Conservation (phyloP, 1,139 yeast genomes). For the Geotrichum citri-aurantii region DNA sequence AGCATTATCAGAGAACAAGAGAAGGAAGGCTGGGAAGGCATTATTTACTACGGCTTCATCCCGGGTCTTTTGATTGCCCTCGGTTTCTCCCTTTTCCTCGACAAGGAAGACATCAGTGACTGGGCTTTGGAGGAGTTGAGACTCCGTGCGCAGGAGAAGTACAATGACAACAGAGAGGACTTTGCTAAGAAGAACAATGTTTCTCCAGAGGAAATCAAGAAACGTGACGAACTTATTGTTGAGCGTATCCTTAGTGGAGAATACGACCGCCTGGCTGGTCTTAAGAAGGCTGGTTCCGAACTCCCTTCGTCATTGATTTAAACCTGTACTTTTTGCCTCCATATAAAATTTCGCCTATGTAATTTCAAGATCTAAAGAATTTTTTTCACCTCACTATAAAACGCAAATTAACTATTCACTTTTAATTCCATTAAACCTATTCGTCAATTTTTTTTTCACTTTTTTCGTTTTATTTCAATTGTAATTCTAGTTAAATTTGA, state of each 20-base stretch:
- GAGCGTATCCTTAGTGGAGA: slow-evolving; percentile 82
- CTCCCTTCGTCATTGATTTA: slow-evolving; percentile 35
- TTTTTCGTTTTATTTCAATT: background rate
- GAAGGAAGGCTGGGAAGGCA: slow-evolving; percentile 82
- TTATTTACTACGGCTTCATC: slow-evolving; percentile 62
- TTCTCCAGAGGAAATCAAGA: slow-evolving; percentile 54
- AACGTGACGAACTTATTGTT: slow-evolving; percentile 72
- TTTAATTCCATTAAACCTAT: background rate
- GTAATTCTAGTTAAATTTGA: background rate
- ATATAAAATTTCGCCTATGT: background rate
- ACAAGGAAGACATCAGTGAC: slow-evolving; percentile 44
- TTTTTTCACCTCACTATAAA: background rate
- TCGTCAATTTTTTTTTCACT: background rate
- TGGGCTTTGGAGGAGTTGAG: slow-evolving; percentile 86
- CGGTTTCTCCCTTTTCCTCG: slow-evolving; percentile 45
- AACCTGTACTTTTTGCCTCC: slow-evolving; percentile 2
- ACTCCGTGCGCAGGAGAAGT: slow-evolving; percentile 66
- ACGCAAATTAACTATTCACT: background rate
- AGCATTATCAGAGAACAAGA: slow-evolving; percentile 67
- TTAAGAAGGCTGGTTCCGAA: slow-evolving; percentile 46
- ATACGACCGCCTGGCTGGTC: slow-evolving; percentile 70
- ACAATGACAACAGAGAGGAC: slow-evolving; percentile 55
- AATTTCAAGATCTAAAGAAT: background rate
- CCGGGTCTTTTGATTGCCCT: slow-evolving; percentile 52
- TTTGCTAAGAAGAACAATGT: slow-evolving; percentile 48